Conservation (phyloP, 352 stramenopile genomes). For the Peronospora destructor region DNA sequence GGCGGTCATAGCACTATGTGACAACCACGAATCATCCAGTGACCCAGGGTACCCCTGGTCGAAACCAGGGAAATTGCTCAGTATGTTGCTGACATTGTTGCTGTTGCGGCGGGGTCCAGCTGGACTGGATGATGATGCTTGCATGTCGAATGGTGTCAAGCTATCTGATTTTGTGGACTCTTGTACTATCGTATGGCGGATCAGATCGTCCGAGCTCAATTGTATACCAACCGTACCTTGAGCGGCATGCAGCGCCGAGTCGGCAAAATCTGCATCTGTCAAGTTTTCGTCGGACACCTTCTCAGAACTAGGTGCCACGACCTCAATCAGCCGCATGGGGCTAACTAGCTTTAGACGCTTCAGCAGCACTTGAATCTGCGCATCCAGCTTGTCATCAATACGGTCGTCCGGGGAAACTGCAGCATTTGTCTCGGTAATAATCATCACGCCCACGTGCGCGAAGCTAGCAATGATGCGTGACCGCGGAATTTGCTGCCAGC, state of each 20-base stretch:
- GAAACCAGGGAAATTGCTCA: slow-evolving; percentile 19
- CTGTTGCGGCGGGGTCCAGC: slow-evolving; percentile 11
- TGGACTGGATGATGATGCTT: slow-evolving; percentile 1
- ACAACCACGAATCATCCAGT: slow-evolving; percentile 39
- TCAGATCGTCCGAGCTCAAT: slow-evolving; percentile 25
- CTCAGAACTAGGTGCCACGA: slow-evolving; percentile 40
- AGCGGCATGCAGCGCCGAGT: slow-evolving; percentile 42
- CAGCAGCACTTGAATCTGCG: slow-evolving; percentile 44
- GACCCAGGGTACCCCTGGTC: slow-evolving; percentile 28
- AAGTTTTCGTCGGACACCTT: slow-evolving; percentile 50
- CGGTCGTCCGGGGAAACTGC: slow-evolving; percentile 27
- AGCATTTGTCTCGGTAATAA: slow-evolving; percentile 12
- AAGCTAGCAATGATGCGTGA: slow-evolving; percentile 48
- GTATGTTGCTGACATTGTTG: slow-evolving; percentile 7
- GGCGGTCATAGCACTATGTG: slow-evolving; percentile 21
- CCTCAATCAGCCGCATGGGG: slow-evolving; percentile 44
- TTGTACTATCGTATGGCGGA: slow-evolving; percentile 7
- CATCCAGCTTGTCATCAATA: slow-evolving; percentile 43
- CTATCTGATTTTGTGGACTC: slow-evolving; percentile 3
- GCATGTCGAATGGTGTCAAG: slow-evolving; percentile 12
- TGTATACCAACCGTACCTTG: slow-evolving; percentile 33
- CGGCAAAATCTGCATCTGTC: slow-evolving; percentile 59
- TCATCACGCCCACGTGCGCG: slow-evolving; percentile 28
- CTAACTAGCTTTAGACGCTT: slow-evolving; percentile 45
- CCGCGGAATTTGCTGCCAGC: slow-evolving; percentile 51